Base-by-base conservation (phyloP, 441 rosid genomes). In the Jatropha multifida region DNA sequence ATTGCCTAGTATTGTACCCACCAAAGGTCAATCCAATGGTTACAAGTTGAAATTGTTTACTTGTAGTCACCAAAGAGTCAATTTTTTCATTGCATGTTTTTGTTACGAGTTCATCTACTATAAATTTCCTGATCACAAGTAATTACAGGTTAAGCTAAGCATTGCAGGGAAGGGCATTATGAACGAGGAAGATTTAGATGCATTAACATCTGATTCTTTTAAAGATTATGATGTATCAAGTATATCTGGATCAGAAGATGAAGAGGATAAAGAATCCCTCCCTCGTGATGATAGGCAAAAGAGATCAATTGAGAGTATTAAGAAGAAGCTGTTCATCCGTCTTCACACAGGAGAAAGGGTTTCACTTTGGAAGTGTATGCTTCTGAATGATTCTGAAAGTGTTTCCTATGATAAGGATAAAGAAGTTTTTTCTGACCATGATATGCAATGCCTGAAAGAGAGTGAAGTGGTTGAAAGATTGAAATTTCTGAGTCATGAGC, bases 191-290 rank as follows among this genome's bases (percentile, higher is more conserved):
- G 97, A 93, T 77, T 87, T 93, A 69, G 96, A 90, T 82, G 97
- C 88, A 62, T 69, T 90, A 78, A 87, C 94, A 41, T 78, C 87
- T 61, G 95, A 92, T 85, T 86, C 89, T 7, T 86, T 91, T 72
- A 88, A 82, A 58, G 97, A 91, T 79, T 92, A 76, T 40, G 99
- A 95, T 74, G 85, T 95, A 32, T 95, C 98, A 11, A 95, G 99
- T 77, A 88, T 95, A 69, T 95, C 99, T 38, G 99, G 99, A 63
- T 95, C 98, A 6, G 99, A 95, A 81, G 98, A 95, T 86, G 99
- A 95, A 85, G 76, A 80, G 60, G 95, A 90, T 13, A 74, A 70
- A 18, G 86, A 80, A 73, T 46, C 85, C 61, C 9, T 65, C 3
- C 44, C 68, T 69, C 83, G 72, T 13, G 67, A 72, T 77, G 85